These are phyloP conservation scores for Cymbidium sinense DNA, from an alignment of 106 monocot genomes.

Conservation along the genomic window DNA sequence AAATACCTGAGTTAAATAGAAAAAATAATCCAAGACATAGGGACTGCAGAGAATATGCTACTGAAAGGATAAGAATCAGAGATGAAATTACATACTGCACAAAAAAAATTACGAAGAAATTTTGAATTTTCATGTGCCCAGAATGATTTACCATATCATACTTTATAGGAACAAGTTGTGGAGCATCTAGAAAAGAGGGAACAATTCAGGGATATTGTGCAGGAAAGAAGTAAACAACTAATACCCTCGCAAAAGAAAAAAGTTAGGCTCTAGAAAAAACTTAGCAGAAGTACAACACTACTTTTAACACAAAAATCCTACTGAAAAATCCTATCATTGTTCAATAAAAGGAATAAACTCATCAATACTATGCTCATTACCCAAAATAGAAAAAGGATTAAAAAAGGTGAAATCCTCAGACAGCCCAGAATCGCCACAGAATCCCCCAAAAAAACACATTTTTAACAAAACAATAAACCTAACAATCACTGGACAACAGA, in stretches of 20 bases:
- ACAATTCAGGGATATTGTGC: not conserved
- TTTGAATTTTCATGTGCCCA: no score
- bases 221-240: not conserved
- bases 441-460: not conserved
- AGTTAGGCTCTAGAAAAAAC: not conserved
- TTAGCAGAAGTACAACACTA: not conserved
- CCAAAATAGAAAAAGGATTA: not conserved
- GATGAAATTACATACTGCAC: not conserved
- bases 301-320: not conserved
- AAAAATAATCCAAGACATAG: not conserved
- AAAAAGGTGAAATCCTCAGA: not conserved
- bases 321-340: not conserved
- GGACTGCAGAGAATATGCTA: not conserved
- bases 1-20: not conserved
- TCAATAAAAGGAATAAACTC: not conserved
- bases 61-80: not conserved
- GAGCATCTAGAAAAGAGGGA: no score
- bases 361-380: not conserved
- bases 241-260: no score
- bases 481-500: not conserved
- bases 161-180: no score
- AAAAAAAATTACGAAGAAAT: no score
- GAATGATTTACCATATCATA: no score
- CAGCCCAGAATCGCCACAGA: not conserved
- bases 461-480: not conserved